Evolutionary conservation across 192 early-diverging fungal genomes (phyloP).

Genomic region (Entomortierella chlamydospora): DNA sequence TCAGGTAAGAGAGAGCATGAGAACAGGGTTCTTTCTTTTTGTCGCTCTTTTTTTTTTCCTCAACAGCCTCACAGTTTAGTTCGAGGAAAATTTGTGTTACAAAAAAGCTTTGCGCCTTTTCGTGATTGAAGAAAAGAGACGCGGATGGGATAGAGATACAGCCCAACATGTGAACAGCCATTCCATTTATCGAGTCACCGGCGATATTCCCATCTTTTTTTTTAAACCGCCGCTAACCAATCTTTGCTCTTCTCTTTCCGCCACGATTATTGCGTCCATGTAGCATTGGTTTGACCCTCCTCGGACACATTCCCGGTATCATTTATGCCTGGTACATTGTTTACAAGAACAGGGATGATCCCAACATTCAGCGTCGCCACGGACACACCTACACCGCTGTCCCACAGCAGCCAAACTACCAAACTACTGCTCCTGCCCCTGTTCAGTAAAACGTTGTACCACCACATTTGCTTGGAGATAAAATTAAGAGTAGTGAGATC

Average conservation of each 20-base stretch:
- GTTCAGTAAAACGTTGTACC: too few species aligned
- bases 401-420: conserved; percentile 26
- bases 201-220: too few species aligned
- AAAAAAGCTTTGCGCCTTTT: too few species aligned
- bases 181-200: too few species aligned
- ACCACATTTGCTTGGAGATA: not conserved
- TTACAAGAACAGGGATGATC: conserved; percentile 44
- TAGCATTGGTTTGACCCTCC: conserved; percentile 42
- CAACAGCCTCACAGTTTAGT: too few species aligned
- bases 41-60: too few species aligned
- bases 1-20: conserved; percentile 22
- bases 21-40: not conserved
- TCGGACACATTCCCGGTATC: conserved; percentile 44
- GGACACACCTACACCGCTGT: conserved; percentile 28
- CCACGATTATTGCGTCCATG: too few species aligned
- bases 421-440: conserved; percentile 12
- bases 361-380: conserved; percentile 12
- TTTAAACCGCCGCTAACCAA: not conserved
- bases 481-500: too few species aligned
- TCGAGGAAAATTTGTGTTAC: too few species aligned
- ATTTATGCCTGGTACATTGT: conserved; percentile 35
- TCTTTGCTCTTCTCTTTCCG: not conserved
- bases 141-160: too few species aligned
- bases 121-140: too few species aligned
- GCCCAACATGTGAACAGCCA: too few species aligned